Evolutionary conservation across 306 rosid genomes (phyloP), one percentile per base, ranked within the genome.

Genomic region (Lagenaria siceraria): DNA sequence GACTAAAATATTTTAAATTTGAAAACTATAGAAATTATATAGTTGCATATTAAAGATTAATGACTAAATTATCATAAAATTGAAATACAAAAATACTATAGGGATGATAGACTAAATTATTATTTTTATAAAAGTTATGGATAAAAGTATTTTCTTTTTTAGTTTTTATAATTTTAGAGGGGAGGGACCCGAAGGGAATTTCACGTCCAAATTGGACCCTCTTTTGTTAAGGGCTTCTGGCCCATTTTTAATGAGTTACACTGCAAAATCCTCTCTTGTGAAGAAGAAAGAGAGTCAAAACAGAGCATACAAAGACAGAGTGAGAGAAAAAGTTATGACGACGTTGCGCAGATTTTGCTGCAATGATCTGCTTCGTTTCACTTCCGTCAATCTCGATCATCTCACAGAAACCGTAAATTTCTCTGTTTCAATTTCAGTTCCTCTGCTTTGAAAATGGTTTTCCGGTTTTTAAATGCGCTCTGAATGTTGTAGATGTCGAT

Each of bases 281-380:
- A 62, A 31, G 51, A 64, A n/a, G 51, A 65, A 38, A 25, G n/a
- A 38, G 3, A 13, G 29, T 2, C 29, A 63, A 49, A 21, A 10
- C 31, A 33, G 14, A 31, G 36, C 33, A 13, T 18, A n/a, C 54
- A 24, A 13, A 19, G 25, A 19, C 35, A 12, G 38, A 9, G 58
- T 25, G 43, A 72, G 22, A 72, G 76, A 10, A 17, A 51, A 74
- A 75, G 27, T 48, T 79, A 92, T 96, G 99, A 96, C 99, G 43
- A 90, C 99, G 64, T 87, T 96, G 24, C 91, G 98, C 75, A 88
- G 98, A 79, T 96, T 96, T 81, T 87, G 98, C 88, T 96, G 98
- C 87, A 89, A 96, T 78, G 98, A 96, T 79, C 96, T 95, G 64
- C 99, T 92, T 83, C 98, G 97, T 15, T 96, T 92, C 82, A 46